Percentiles rank a stretch among this genome's conserved stretches.
Evolutionary conservation across 192 early-diverging fungal genomes (phyloP).

Genomic region (Chytriomyces confervae): DNA sequence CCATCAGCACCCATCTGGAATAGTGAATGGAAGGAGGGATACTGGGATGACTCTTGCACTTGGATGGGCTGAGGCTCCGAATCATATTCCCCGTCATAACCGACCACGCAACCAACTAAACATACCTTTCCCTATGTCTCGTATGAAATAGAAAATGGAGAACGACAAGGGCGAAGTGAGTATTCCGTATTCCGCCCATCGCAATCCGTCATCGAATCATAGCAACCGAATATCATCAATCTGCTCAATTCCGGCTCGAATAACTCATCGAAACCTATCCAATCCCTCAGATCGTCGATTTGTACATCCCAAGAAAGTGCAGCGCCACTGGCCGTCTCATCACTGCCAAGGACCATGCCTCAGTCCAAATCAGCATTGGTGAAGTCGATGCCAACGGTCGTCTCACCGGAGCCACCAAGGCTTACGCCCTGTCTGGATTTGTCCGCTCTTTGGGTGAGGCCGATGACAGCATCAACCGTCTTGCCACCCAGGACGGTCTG

Average conservation of each 20-base stretch:
- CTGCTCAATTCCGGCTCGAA: neutral
- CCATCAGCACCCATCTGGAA: no score
- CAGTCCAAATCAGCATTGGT: conserved; percentile 96
- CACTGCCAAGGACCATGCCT: conserved; percentile 97
- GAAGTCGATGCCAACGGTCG: conserved; percentile 88
- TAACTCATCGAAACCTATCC: neutral
- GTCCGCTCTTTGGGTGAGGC: conserved; percentile 88
- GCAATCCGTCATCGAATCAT: no score
- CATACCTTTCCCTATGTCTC: neutral
- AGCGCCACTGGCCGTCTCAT: conserved; percentile 98
- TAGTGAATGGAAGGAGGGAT: no score
- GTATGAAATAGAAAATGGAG: conserved; percentile 49
- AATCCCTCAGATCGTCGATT: conserved; percentile 69
- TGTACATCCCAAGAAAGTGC: conserved; percentile 97
- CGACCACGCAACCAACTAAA: neutral
- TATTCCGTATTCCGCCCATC: neutral
- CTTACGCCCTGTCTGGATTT: conserved; percentile 91
- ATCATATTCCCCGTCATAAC: no score
- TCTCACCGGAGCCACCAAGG: conserved; percentile 74
- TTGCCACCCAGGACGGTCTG: conserved; percentile 74
- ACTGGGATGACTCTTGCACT: no score
- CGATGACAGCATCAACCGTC: conserved; percentile 97
- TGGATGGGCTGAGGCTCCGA: no score
- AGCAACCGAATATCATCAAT: neutral
- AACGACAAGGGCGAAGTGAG: conserved; percentile 61